phyloP scores from a whole-genome alignment of 495 filamentous ascomycete species.

The Neohortaea acidophila region DNA sequence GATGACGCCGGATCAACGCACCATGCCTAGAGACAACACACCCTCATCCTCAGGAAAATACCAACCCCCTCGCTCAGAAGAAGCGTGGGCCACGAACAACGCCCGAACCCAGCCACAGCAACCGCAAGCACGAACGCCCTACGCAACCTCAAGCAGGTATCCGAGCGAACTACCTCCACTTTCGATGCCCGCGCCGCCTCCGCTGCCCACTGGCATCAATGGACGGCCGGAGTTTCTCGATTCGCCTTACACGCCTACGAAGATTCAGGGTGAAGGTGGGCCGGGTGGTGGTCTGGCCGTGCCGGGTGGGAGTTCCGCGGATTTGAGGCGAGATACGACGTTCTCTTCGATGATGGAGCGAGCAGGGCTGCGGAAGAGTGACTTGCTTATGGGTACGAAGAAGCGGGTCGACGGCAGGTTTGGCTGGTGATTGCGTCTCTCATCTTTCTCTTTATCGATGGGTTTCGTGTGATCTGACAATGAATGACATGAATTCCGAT shows the following conservation, averaged over 20 bases:
- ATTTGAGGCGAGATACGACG: slow-evolving; percentile 36
- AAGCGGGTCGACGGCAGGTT: too few species aligned
- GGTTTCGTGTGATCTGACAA: too few species aligned
- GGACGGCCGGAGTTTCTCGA: too few species aligned
- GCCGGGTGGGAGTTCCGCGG: slow-evolving; percentile 5
- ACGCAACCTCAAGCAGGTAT: slow-evolving; percentile 12
- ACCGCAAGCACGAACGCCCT: background rate
- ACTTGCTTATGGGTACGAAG: slow-evolving; percentile 9
- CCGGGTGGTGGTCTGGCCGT: slow-evolving; percentile 4
- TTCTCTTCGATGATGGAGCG: slow-evolving; percentile 51
- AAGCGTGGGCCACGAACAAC: background rate
- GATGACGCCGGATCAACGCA: slow-evolving; percentile 11
- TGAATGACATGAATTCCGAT: too few species aligned
- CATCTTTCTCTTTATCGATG: too few species aligned
- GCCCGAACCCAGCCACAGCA: slow-evolving; percentile 3
- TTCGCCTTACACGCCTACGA: slow-evolving; percentile 16
- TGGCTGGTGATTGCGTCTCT: too few species aligned
- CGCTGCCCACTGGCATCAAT: background rate
- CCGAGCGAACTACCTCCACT: slow-evolving; percentile 7
- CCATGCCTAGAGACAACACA: background rate
- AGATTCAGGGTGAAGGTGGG: slow-evolving; percentile 1
- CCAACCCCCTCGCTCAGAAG: too few species aligned
- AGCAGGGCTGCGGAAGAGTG: slow-evolving; percentile 33
- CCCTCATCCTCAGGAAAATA: too few species aligned
- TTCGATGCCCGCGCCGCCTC: slow-evolving; percentile 7